Evolutionary conservation across 345 rosid genomes (phyloP), one percentile per base, ranked within the genome.

Genomic region (Gossypium arboreum): DNA sequence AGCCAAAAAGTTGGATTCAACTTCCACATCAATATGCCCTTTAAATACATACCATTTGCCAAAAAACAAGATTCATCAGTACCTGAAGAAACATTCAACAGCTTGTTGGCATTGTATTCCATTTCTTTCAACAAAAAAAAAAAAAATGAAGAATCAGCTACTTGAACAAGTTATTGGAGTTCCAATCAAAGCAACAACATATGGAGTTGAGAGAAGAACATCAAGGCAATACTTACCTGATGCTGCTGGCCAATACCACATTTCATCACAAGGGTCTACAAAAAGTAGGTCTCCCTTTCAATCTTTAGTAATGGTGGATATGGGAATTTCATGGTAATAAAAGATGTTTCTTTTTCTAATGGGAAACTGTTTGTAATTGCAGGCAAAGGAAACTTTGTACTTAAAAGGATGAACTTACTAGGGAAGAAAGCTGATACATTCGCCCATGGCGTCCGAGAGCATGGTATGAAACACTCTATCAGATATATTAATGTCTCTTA

Each of bases 381-480:
- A 87, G 89, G 78, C 27, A 83, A 75, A 18, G 78, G 62, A 39
- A 71, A 67, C 68, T 79, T 85, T 16, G 60, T 86, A 72, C 71
- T 81, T 29, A 85, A 74, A 72, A 83, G 83, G 52, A 75, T 86
- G 81, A 86, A 75, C 80, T 84, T 75, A 69, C 77, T 80, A 0
- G 86, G 88, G 67, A 89, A 86, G 78, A 84, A 81, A 74, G 82
- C 85, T 0, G 77, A 84, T 48, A 80, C 82, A 43, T 86, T 87
- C 77, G 89, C 85, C 3, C 76, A 68, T 43, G 88, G 86, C 17
- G 74, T 74, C 67, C 76, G 87, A 60, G 95, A 90, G 76, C 95
- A 88, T 68, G 84, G 83, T 84, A 84, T 72, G 72, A 29, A 25
- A 18, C 41, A 34, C 41, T 34, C 41, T 34, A 34, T 34, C 41